Percentiles rank a stretch among this genome's conserved stretches.
phyloP scores from a whole-genome alignment of 2,329 filamentous ascomycete genomes.

The Scopulariopsis brevicaulis region DNA sequence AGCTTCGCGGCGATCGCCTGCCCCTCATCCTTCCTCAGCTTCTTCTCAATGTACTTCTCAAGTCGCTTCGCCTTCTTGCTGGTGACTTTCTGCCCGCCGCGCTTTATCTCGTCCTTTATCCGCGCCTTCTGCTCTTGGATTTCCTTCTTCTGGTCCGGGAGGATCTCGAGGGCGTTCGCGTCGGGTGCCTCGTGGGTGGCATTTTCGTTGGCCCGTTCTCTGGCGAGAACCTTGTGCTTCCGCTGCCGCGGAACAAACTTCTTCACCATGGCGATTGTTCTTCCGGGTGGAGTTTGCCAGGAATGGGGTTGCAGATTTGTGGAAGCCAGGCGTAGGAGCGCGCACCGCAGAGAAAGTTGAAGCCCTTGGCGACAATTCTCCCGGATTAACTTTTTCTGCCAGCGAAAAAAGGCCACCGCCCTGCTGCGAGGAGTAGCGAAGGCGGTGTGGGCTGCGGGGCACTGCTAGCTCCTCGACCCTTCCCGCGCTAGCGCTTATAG shows the following conservation, averaged over 20 bases:
- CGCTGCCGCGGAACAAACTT: slow-evolving; percentile 52
- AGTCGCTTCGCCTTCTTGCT: slow-evolving; percentile 56
- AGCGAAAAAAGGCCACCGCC: background rate
- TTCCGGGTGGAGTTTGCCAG: background rate
- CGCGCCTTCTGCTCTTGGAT: slow-evolving; percentile 42
- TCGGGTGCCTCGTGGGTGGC: slow-evolving; percentile 29
- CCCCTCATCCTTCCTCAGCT: slow-evolving; percentile 90
- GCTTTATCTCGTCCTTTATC: slow-evolving; percentile 40
- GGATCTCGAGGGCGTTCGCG: slow-evolving; percentile 42
- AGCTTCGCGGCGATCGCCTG: slow-evolving; percentile 74
- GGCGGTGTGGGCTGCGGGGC: background rate
- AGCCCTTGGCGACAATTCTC: background rate
- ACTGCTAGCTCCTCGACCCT: background rate
- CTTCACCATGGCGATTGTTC: slow-evolving; percentile 29
- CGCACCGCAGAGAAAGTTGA: background rate
- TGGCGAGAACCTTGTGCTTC: slow-evolving; percentile 58
- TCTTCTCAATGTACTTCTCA: slow-evolving; percentile 70
- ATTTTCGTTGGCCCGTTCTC: slow-evolving; percentile 38
- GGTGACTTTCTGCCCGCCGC: slow-evolving; percentile 42
- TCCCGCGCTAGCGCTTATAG: background rate
- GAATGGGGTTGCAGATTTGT: background rate
- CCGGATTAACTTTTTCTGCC: slow-evolving; percentile 5
- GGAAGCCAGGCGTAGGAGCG: background rate
- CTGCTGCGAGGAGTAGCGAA: background rate
- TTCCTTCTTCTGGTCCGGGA: slow-evolving; percentile 30